Evolutionary conservation across 441 rosid genomes (phyloP), one percentile per base, ranked within the genome.

Genomic region (Adansonia gregorii): DNA sequence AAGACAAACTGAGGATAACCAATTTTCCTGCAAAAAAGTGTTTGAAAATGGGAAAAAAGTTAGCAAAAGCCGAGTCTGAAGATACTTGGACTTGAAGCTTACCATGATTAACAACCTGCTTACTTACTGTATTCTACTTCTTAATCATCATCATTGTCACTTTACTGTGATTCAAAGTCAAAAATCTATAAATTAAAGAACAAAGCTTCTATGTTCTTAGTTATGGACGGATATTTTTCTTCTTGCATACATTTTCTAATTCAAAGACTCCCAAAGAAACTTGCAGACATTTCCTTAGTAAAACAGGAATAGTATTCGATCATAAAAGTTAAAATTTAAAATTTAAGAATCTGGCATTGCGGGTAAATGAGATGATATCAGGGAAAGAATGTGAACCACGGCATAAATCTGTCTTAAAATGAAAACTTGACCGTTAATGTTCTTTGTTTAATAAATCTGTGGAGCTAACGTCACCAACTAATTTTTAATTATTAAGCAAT

Each of bases 31-130:
- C 11, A 27, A 11, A 41, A n/a, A 63, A 46, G 54, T 31, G 31
- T 63, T 35, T 24, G 35, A 60, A 19, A 5, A 27, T 19, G 19
- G 1, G 0, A 24, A 3, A 43, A 43, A 60, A 58, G 63, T 46
- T 9, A 10, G 45, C 49, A n/a, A 8, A 64, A 78, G 82, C 86
- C 72, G 75, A 49, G 54, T 14, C 20, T 17, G 83, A 45, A 68
- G 11, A 8, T 15, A n/a, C 54, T 43, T 24, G 51, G 12, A 67
- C 11, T 59, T 49, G 27, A 22, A 78, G 78, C 8, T 80, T 74
- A 75, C 52, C 27, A 71, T 8, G 63, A 58, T 63, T 1, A 17
- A 4, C 63, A 71, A 52, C 43, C 12, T 15, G 22, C 22, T 6
- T 63, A 59, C 35, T 65, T 27, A 9, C 56, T 41, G 67, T 20